phyloP scores from a whole-genome alignment of 805 yeast genomes.

The Candida stauntonica region DNA sequence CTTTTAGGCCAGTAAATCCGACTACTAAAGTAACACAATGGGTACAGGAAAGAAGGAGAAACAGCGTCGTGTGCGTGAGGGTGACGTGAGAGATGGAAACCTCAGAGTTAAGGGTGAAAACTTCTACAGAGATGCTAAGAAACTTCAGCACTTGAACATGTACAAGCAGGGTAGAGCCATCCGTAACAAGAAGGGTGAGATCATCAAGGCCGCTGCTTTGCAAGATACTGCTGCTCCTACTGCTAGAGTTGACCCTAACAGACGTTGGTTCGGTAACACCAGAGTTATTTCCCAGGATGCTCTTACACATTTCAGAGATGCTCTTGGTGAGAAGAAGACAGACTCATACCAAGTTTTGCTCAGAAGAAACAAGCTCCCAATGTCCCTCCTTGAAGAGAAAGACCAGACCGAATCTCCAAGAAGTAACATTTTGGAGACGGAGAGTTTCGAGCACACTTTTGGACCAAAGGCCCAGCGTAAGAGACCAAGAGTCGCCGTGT shows the following conservation, averaged over 20 bases:
- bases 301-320: conserved; percentile 86
- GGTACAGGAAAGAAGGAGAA: conserved; percentile 93
- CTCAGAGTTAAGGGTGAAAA: conserved; percentile 95
- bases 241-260: conserved; percentile 93
- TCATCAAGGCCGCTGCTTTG: conserved; percentile 79
- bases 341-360: conserved; percentile 84
- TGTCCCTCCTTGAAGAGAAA: conserved; percentile 89
- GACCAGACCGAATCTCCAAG: conserved; percentile 73
- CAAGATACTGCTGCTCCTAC: conserved; percentile 84
- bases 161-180: conserved; percentile 87
- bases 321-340: conserved; percentile 78
- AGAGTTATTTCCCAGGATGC: conserved; percentile 98
- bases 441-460: conserved; percentile 73
- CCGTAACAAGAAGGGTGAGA: conserved; percentile 83
- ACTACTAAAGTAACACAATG: conserved; percentile 40
- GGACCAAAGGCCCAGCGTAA: conserved; percentile 96
- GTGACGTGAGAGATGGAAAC: conserved; percentile 81
- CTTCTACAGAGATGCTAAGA: conserved; percentile 91
- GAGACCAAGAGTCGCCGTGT: conserved; percentile 77
- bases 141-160: conserved; percentile 86
- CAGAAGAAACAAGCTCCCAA: conserved; percentile 88
- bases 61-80: conserved; percentile 78
- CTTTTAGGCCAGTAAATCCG: background rate
- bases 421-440: conserved; percentile 82
- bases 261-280: conserved; percentile 97